Evolutionary conservation across 1,284 basidiomycete genomes (phyloP).

Genomic region (Pseudozyma sp.): DNA sequence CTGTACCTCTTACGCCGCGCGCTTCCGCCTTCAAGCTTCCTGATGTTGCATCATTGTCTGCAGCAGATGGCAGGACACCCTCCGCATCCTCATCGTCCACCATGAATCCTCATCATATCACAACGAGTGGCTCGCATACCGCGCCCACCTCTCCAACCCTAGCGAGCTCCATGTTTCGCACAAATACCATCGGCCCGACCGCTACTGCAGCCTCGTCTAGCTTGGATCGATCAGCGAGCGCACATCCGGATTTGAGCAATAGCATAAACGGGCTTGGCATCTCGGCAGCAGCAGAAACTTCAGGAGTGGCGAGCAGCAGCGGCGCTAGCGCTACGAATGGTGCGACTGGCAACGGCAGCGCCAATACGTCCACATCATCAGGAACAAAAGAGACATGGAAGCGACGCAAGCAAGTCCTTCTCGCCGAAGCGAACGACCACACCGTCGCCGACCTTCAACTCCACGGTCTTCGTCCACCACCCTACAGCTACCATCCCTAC

Average conservation of each 20-base stretch:
- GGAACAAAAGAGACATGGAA: conserved; percentile 58
- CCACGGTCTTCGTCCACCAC: conserved; percentile 53
- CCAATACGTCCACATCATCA: conserved; percentile 12
- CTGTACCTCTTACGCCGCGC: conserved; percentile 27
- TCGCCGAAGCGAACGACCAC: conserved; percentile 55
- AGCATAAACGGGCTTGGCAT: conserved; percentile 37
- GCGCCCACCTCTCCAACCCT: conserved; percentile 27
- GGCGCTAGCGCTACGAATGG: background rate
- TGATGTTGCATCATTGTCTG: conserved; percentile 2
- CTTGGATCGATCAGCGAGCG: conserved; percentile 27
- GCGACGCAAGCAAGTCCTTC: conserved; percentile 52
- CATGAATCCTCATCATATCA: background rate
- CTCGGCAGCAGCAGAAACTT: conserved; percentile 6
- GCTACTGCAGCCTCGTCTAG: background rate
- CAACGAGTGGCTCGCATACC: conserved; percentile 24
- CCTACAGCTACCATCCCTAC: conserved; percentile 39
- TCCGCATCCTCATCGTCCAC: conserved; percentile 1
- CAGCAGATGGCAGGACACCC: conserved; percentile 7
- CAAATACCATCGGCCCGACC: conserved; percentile 19
- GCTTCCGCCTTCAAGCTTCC: conserved; percentile 29
- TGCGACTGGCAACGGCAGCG: background rate
- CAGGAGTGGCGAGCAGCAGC: conserved; percentile 1
- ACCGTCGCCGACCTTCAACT: conserved; percentile 59
- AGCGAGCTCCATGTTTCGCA: conserved; percentile 28
- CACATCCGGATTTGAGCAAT: conserved; percentile 25